These are phyloP conservation scores for Trebouxia sp. DNA, from an alignment of 139 green algal genomes.

Conservation along the genomic window DNA sequence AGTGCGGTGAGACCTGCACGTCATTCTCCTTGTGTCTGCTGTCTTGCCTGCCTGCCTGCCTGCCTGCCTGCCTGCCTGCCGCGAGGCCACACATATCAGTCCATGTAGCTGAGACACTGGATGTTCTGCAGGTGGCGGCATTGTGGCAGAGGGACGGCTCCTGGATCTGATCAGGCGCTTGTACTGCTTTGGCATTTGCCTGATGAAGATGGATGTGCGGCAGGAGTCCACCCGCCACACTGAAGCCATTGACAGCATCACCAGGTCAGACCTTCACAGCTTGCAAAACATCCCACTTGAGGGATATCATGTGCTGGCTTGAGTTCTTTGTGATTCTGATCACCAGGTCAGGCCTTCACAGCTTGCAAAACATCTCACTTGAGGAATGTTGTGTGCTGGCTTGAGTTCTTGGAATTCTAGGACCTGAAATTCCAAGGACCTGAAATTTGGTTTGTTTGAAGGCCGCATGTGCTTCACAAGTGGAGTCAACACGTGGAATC, in stretches of 20 bases:
- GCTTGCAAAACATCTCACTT: no score
- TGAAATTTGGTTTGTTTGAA: no score
- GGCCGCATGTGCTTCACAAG: no score
- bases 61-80: neutral
- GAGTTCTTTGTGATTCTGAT: no score
- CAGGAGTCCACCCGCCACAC: conserved; percentile 88
- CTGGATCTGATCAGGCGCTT: conserved; percentile 90
- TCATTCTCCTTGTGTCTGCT: neutral
- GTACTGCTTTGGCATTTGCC: conserved; percentile 85
- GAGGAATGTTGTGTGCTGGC: no score
- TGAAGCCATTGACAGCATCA: conserved; percentile 87
- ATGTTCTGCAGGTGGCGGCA: conserved; percentile 56
- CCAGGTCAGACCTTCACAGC: conserved; percentile 42
- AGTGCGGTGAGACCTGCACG: conserved; percentile 47
- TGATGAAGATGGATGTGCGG: conserved; percentile 96
- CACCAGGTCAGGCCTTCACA: no score
- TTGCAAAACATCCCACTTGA: neutral
- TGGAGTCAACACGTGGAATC: no score
- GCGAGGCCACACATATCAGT: neutral
- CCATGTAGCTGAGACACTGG: neutral
- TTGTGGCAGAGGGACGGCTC: conserved; percentile 89
- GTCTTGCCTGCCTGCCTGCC: neutral
- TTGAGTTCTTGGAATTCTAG: no score
- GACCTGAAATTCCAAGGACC: no score
- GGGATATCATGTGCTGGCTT: no score